Evolutionary conservation across 2,329 filamentous ascomycete species (phyloP), one percentile per base, ranked within the genome.

Genomic region (Aspergillus nomiae): DNA sequence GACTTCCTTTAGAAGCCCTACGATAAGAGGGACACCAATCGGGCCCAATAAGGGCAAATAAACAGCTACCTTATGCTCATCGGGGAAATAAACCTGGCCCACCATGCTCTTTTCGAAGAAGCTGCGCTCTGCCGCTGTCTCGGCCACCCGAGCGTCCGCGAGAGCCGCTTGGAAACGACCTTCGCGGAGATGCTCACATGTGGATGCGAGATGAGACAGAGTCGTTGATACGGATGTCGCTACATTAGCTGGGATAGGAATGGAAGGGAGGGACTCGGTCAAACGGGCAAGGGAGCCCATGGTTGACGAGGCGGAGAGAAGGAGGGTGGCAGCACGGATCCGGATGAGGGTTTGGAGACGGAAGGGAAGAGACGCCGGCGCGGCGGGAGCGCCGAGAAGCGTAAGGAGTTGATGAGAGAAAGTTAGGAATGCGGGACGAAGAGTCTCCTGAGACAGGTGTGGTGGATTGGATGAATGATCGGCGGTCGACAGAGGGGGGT

Each of bases 31-130:
- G 14, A 98, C 94, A 5, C 92, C 93, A 46, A 98, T 89, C 0
- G 95, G 95, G 0, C 95, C 95, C 46, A 99, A 80, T 12, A 99
- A 81, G 1, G 95, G 95, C 70, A 99, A 80, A 76, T 99, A 99
- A 0, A 99, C 95, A 0, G 95, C 95, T 28, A 99, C 87, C 78
- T 98, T 99, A 78, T 99, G 95, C 80, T 99, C 95, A 73, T 99
- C 95, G 0, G 95, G 95, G 77, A 99, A 99, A 78, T 98, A 99
- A 2, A 98, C 89, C 80, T 98, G 95, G 0, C 94, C 95, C 14
- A 99, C 95, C 95, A 99, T 99, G 73, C 92, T 96, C 80, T 96
- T 96, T 79, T 99, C 95, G 70, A 99, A 99, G 78, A 99, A 99
- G 0, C 94, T 94, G 64, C 90, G 89, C 76, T 99, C 95, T 0